Percentiles rank a stretch among this genome's conserved stretches.
Evolutionary conservation across 2,329 filamentous ascomycete genomes (phyloP).

Genomic region (Botrytis byssoidea): DNA sequence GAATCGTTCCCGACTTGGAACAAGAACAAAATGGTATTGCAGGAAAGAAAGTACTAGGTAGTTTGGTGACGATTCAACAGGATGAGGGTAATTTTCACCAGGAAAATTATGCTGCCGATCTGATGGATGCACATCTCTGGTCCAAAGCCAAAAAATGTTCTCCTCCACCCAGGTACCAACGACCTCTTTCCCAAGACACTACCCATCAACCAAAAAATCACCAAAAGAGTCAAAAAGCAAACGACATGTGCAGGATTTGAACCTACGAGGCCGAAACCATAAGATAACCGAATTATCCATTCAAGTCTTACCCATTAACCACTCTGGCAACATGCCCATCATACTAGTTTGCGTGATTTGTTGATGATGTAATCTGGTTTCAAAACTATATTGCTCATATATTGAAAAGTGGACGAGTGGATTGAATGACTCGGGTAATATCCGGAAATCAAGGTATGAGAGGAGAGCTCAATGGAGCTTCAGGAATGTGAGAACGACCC

Average conservation of each 20-base stretch:
- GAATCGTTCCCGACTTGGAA: neutral
- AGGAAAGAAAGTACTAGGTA: no score
- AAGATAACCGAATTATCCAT: constrained; percentile 22
- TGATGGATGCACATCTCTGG: neutral
- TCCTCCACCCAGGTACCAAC: neutral
- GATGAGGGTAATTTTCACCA: neutral
- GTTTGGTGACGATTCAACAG: neutral
- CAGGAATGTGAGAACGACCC: constrained; percentile 11
- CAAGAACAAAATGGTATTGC: neutral
- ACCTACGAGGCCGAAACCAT: constrained; percentile 24
- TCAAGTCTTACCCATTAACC: constrained; percentile 24
- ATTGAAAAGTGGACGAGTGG: neutral
- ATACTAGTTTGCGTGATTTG: neutral
- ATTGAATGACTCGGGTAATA: neutral
- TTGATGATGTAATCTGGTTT: neutral
- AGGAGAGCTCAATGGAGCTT: constrained; percentile 1
- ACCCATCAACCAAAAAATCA: neutral
- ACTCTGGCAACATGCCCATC: constrained; percentile 21
- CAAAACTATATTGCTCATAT: rapidly evolving
- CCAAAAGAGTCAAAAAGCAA: neutral
- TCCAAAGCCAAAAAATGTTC: neutral
- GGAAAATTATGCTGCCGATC: neutral
- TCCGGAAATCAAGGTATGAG: neutral
- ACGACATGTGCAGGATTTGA: constrained; percentile 23
- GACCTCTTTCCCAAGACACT: neutral